These are phyloP conservation scores for Zancudomyces culisetae DNA, from an alignment of 371 early-diverging fungal genomes.

Conservation along the genomic window DNA sequence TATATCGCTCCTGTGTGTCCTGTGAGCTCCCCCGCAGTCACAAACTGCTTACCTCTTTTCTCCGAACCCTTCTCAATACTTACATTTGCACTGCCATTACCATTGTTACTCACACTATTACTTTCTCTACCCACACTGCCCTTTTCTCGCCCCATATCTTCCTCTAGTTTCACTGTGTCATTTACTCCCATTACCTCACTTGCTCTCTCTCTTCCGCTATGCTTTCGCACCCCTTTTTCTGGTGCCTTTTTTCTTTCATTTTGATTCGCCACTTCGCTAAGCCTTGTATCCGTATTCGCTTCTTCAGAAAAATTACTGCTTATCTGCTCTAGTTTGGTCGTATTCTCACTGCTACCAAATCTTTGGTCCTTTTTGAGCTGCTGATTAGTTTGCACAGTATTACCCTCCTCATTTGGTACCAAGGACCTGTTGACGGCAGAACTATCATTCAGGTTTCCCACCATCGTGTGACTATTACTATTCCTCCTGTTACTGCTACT, in stretches of 20 bases:
- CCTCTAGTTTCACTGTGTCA: not conserved
- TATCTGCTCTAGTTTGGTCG: too few species aligned
- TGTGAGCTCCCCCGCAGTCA: slow-evolving; percentile 14
- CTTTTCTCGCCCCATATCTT: slow-evolving; percentile 9
- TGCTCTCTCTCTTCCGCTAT: not conserved
- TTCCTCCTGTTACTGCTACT: too few species aligned
- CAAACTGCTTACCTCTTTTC: slow-evolving; percentile 1
- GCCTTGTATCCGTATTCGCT: too few species aligned
- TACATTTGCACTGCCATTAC: not conserved
- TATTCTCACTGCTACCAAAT: too few species aligned
- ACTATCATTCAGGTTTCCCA: too few species aligned
- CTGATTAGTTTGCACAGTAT: too few species aligned
- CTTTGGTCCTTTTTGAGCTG: too few species aligned
- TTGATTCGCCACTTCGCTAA: too few species aligned
- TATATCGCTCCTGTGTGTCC: slow-evolving; percentile 23
- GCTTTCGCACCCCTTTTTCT: not conserved
- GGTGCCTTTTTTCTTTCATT: not conserved
- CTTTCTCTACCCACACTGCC: not conserved
- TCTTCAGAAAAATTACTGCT: too few species aligned
- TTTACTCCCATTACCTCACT: slow-evolving; percentile 5
- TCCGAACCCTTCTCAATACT: slow-evolving; percentile 3
- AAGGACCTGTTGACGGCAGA: too few species aligned
- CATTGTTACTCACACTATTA: not conserved
- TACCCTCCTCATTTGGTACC: too few species aligned
- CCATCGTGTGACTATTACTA: too few species aligned